Conservation (phyloP, 2,329 filamentous ascomycete genomes). For the Penicillium crustosum region DNA sequence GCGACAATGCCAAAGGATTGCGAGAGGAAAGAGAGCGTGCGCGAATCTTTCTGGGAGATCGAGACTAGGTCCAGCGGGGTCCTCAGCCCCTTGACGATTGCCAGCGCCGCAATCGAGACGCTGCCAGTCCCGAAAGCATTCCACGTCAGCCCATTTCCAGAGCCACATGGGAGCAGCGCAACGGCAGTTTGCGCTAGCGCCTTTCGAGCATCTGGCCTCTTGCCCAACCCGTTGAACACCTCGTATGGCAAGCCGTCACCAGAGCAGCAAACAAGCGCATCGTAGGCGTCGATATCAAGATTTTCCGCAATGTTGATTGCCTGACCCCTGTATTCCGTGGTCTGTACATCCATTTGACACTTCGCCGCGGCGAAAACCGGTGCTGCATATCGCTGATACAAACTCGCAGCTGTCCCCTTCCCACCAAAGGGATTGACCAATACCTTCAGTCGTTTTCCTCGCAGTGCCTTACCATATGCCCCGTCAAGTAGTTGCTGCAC, state of each 20-base stretch:
- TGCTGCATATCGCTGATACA: slow-evolving; percentile 72
- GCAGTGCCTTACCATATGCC: slow-evolving; percentile 69
- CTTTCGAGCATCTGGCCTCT: slow-evolving; percentile 68
- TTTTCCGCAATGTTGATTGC: slow-evolving; percentile 73
- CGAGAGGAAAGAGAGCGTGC: slow-evolving; percentile 83
- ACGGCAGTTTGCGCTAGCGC: slow-evolving; percentile 78
- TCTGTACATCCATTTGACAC: slow-evolving; percentile 72
- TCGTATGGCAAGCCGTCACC: slow-evolving; percentile 91
- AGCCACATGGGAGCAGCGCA: slow-evolving; percentile 85
- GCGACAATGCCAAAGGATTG: slow-evolving; percentile 88
- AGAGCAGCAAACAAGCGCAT: slow-evolving; percentile 84
- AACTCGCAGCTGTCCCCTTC: slow-evolving; percentile 70
- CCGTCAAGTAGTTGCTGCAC: slow-evolving; percentile 62
- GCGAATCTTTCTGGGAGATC: slow-evolving; percentile 74
- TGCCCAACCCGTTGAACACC: slow-evolving; percentile 88
- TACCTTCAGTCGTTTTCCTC: slow-evolving; percentile 77
- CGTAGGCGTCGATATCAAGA: slow-evolving; percentile 75
- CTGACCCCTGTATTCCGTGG: slow-evolving; percentile 71
- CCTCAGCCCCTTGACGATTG: slow-evolving; percentile 82
- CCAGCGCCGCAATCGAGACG: slow-evolving; percentile 73
- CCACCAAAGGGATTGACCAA: slow-evolving; percentile 90
- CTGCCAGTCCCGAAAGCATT: slow-evolving; percentile 82
- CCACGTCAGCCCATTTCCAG: slow-evolving; percentile 89
- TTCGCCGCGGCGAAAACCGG: slow-evolving; percentile 80
- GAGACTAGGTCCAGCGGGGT: slow-evolving; percentile 83